Evolutionary conservation across 108 stramenopile genomes (phyloP).

Genomic region (Ochromonas danica): DNA sequence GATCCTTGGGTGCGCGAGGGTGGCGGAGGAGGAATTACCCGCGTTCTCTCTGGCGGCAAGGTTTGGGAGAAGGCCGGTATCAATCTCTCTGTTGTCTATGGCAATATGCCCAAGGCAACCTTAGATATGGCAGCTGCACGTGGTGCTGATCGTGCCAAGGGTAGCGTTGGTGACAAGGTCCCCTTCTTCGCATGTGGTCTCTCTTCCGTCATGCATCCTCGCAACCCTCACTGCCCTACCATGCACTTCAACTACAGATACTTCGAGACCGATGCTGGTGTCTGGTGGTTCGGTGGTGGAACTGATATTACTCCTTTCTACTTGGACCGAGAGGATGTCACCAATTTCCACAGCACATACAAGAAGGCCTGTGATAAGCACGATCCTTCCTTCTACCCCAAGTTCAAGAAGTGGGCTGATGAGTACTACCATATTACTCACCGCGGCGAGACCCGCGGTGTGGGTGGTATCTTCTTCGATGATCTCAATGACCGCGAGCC

Average conservation of each 20-base stretch:
- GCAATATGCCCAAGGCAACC: slow-evolving; percentile 75
- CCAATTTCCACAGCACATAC: slow-evolving; percentile 95
- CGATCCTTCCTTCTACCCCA: slow-evolving; percentile 87
- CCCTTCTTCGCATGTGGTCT: slow-evolving; percentile 97
- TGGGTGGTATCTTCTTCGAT: slow-evolving; percentile 98
- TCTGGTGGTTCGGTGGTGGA: slow-evolving; percentile 99
- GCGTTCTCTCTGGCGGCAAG: slow-evolving; percentile 82
- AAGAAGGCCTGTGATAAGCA: slow-evolving; percentile 97
- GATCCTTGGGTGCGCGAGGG: slow-evolving; percentile 90
- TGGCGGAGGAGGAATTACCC: slow-evolving; percentile 92
- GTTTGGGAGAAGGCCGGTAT: slow-evolving; percentile 99
- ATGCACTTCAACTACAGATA: slow-evolving; percentile 99
- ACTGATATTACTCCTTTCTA: slow-evolving; percentile 98
- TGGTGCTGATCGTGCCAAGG: slow-evolving; percentile 85
- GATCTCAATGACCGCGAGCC: slow-evolving; percentile 90
- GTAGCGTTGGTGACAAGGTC: slow-evolving; percentile 74
- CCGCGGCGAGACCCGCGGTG: slow-evolving; percentile 89
- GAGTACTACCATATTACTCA: slow-evolving; percentile 90
- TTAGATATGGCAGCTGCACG: slow-evolving; percentile 89
- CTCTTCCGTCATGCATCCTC: slow-evolving; percentile 94
- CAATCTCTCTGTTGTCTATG: slow-evolving; percentile 93
- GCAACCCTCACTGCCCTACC: slow-evolving; percentile 91
- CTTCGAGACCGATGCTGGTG: slow-evolving; percentile 97
- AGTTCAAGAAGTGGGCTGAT: slow-evolving; percentile 98
- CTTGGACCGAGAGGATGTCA: slow-evolving; percentile 89